Percentiles rank a stretch among this genome's conserved stretches.
phyloP scores from a whole-genome alignment of 371 early-diverging fungal genomes.

The Capillidium rhysosporum region DNA sequence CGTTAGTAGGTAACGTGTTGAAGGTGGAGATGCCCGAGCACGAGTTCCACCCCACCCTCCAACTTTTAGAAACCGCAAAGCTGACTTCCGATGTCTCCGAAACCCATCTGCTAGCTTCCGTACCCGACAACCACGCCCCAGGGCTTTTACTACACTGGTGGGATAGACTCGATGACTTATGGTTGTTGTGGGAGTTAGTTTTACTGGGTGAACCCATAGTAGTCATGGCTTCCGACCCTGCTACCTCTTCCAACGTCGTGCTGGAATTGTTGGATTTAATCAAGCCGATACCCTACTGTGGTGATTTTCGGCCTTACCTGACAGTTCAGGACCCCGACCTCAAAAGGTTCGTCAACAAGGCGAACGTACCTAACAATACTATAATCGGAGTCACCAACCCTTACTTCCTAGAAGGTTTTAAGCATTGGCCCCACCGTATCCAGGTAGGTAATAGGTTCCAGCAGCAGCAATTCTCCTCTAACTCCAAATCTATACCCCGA shows the following conservation, averaged over 20 bases:
- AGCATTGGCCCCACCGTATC: slow-evolving; percentile 83
- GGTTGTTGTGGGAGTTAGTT: slow-evolving; percentile 89
- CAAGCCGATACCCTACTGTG: slow-evolving; percentile 85
- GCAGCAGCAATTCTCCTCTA: background rate
- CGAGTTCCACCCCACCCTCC: background rate
- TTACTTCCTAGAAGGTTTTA: slow-evolving; percentile 69
- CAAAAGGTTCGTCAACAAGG: slow-evolving; percentile 41
- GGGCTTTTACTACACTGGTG: slow-evolving; percentile 11
- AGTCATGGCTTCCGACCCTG: slow-evolving; percentile 75
- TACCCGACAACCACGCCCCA: background rate
- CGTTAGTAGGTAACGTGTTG: slow-evolving; percentile 1
- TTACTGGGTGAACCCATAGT: slow-evolving; percentile 80
- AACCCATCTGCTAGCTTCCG: slow-evolving; percentile 1
- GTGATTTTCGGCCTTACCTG: slow-evolving; percentile 88
- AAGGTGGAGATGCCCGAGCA: background rate
- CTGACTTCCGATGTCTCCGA: background rate
- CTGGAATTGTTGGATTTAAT: slow-evolving; percentile 74
- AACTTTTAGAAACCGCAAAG: background rate
- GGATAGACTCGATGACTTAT: slow-evolving; percentile 60
- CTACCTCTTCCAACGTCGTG: slow-evolving; percentile 66
- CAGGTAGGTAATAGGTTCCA: slow-evolving; percentile 25
- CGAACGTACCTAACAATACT: slow-evolving; percentile 51
- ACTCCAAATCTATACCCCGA: too few species aligned
- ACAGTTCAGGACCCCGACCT: slow-evolving; percentile 92
- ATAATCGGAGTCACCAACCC: slow-evolving; percentile 90